Conservation (phyloP, 345 rosid species). For the Iberis pinnata region DNA sequence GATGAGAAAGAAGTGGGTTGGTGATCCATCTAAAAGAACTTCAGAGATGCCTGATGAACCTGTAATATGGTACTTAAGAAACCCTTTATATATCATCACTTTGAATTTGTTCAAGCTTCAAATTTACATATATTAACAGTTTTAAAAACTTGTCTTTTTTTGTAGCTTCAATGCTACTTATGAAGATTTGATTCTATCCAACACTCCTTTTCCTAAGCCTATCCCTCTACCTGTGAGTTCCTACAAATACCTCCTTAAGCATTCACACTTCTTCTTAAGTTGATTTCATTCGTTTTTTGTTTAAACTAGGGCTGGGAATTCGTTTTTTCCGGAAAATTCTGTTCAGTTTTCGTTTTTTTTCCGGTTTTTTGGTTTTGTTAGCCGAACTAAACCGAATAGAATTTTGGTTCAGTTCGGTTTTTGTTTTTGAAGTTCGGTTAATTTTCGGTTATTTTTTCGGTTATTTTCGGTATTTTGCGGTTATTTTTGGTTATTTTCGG, state of each 20-base stretch:
- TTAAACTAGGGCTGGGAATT: no score
- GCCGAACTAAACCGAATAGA: no score
- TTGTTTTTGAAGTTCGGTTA: neutral
- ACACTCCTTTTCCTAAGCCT: slow-evolving; percentile 24
- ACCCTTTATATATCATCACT: neutral
- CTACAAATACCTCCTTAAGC: neutral
- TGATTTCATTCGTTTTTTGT: neutral
- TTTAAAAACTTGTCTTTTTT: neutral
- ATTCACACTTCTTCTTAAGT: neutral
- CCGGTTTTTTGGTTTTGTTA: no score
- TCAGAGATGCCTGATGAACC: slow-evolving; percentile 28
- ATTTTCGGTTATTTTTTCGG: no score
- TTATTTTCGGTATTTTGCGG: no score
- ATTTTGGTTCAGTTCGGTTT: no score
- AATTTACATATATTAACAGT: neutral
- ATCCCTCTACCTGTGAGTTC: slow-evolving; percentile 30
- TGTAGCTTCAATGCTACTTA: slow-evolving; percentile 33
- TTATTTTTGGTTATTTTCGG: no score
- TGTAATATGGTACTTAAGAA: slow-evolving; percentile 16
- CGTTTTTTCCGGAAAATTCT: no score
- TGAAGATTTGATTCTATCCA: slow-evolving; percentile 23
- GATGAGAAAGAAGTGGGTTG: slow-evolving; percentile 33
- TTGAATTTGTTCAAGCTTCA: slow-evolving; percentile 2
- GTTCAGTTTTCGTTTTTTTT: no score
- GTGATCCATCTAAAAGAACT: slow-evolving; percentile 27